Percentiles rank a stretch among this genome's conserved stretches.
phyloP scores from a whole-genome alignment of 2,329 filamentous ascomycete species.

The Ophiostoma quercus region DNA sequence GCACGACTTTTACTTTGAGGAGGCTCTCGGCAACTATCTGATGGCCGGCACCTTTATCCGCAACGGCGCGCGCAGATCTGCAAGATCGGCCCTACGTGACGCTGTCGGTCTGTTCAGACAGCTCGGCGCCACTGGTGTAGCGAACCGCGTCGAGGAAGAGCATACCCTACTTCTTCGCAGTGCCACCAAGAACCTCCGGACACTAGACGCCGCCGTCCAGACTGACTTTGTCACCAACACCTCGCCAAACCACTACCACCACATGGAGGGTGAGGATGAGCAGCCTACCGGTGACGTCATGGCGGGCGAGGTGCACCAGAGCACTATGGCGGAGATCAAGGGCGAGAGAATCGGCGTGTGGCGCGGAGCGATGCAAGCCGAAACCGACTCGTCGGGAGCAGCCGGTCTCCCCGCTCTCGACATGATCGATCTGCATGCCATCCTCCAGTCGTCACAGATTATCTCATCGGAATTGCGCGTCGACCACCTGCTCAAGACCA shows the following conservation, averaged over 20 bases:
- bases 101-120: conserved; percentile 63
- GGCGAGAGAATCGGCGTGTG: conserved; percentile 59
- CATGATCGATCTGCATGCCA: conserved; percentile 76
- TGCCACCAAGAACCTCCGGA: conserved; percentile 53
- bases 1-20: conserved; percentile 62
- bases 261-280: conserved; percentile 41
- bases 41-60: conserved; percentile 68
- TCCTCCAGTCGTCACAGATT: conserved; percentile 71
- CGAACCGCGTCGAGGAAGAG: conserved; percentile 60
- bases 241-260: conserved; percentile 47
- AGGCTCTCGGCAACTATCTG: conserved; percentile 67
- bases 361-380: conserved; percentile 55
- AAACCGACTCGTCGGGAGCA: conserved; percentile 39
- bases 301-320: conserved; percentile 34
- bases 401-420: conserved; percentile 67
- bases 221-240: conserved; percentile 59
- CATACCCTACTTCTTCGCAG: conserved; percentile 63
- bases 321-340: conserved; percentile 45
- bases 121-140: conserved; percentile 64
- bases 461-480: conserved; percentile 73
- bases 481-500: conserved; percentile 69
- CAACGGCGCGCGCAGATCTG: conserved; percentile 59
- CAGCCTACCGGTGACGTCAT: conserved; percentile 41
- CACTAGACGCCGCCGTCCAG: conserved; percentile 60
- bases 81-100: conserved; percentile 63